phyloP scores from a whole-genome alignment of 306 rosid species.

The Sechiopsis laciniata region DNA sequence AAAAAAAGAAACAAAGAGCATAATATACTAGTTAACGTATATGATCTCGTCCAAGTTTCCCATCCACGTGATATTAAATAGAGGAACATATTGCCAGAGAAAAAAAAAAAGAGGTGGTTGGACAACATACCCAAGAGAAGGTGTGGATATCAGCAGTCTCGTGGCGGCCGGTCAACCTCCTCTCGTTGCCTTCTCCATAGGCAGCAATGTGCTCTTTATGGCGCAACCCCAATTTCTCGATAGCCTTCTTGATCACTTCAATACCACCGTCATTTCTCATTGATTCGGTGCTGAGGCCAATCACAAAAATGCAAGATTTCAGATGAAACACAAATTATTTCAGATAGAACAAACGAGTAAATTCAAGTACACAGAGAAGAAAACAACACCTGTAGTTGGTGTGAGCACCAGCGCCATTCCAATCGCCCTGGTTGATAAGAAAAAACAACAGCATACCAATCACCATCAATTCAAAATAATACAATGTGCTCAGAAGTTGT shows the following conservation, averaged over 20 bases:
- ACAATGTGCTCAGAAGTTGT: neutral
- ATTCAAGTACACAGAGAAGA: neutral
- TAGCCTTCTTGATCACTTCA: slow-evolving; percentile 45
- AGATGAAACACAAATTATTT: neutral
- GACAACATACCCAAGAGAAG: slow-evolving; percentile 41
- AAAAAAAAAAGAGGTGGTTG: neutral
- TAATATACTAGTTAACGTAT: too few species aligned
- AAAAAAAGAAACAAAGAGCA: too few species aligned
- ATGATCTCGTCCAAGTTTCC: too few species aligned
- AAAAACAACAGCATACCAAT: neutral
- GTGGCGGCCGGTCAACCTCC: slow-evolving; percentile 55
- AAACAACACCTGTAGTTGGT: slow-evolving; percentile 41
- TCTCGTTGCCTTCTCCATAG: slow-evolving; percentile 52
- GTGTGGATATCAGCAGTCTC: slow-evolving; percentile 54
- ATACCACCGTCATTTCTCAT: slow-evolving; percentile 44
- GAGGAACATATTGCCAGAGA: too few species aligned
- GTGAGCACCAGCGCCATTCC: slow-evolving; percentile 64
- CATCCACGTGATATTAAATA: too few species aligned
- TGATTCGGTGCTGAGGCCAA: slow-evolving; percentile 36
- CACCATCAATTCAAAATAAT: neutral
- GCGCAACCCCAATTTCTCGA: slow-evolving; percentile 37
- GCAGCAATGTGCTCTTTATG: slow-evolving; percentile 49
- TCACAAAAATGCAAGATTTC: neutral
- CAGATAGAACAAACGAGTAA: neutral
- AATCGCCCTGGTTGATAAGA: slow-evolving; percentile 38